These are phyloP conservation scores for Neoscytalidium dimidiatum DNA, from an alignment of 2,329 filamentous ascomycete species.

Conservation along the genomic window DNA sequence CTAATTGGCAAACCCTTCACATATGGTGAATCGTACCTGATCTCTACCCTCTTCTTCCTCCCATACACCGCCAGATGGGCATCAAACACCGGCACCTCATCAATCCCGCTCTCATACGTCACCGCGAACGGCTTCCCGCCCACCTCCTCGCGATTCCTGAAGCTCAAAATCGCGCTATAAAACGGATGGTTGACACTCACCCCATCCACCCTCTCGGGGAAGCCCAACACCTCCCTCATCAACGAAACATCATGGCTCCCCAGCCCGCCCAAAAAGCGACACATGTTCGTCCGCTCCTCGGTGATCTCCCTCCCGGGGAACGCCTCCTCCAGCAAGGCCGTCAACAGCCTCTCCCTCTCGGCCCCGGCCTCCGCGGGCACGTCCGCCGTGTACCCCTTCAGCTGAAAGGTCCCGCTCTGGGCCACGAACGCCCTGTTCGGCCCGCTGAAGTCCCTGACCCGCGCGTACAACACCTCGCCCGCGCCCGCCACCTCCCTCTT, in stretches of 20 bases:
- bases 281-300: conserved; percentile 32
- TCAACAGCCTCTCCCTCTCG: conserved; percentile 27
- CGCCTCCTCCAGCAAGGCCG: conserved; percentile 35
- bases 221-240: conserved; percentile 18
- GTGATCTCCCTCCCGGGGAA: conserved; percentile 35
- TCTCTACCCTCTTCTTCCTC: conserved; percentile 54
- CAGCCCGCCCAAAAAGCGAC: conserved; percentile 49
- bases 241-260: conserved; percentile 46
- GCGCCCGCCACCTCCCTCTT: conserved; percentile 54
- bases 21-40: conserved; percentile 60
- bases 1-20: conserved; percentile 57
- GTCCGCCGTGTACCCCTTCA: conserved; percentile 42
- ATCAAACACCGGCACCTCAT: conserved; percentile 56
- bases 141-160: not conserved
- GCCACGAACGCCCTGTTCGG: conserved; percentile 53
- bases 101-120: conserved; percentile 60
- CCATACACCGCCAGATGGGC: conserved; percentile 57
- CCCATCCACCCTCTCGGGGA: conserved; percentile 9
- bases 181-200: conserved; percentile 16
- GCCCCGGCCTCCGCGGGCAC: conserved; percentile 31
- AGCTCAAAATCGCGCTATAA: conserved; percentile 16
- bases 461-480: conserved; percentile 57
- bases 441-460: conserved; percentile 56
- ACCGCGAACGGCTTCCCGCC: conserved; percentile 52
- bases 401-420: conserved; percentile 52